Conservation (phyloP, 1,139 yeast species). For the Kluyveromyces marxianus region DNA sequence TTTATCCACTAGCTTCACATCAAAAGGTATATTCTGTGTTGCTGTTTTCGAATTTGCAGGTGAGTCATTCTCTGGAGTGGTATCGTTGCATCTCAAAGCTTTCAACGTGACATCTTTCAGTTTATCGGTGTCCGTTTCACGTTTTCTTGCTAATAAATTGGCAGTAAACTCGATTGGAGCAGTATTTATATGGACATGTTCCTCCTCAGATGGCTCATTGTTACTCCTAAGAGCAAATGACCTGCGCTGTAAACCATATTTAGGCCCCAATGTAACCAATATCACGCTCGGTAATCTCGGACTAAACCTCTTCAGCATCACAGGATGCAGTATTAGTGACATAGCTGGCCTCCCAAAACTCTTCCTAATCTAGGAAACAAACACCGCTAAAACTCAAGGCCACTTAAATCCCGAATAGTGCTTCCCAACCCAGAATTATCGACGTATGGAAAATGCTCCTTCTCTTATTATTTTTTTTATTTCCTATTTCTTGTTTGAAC, state of each 20-base stretch:
- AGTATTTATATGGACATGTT: slow-evolving; percentile 20
- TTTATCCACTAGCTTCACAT: slow-evolving; percentile 38
- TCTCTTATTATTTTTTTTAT: too few species aligned
- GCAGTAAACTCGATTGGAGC: slow-evolving; percentile 35
- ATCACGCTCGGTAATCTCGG: not conserved
- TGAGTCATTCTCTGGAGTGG: slow-evolving; percentile 13
- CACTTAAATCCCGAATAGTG: too few species aligned
- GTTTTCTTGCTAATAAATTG: slow-evolving; percentile 18
- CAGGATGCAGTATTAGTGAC: slow-evolving; percentile 2
- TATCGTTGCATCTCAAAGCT: slow-evolving; percentile 32
- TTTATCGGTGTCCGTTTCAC: not conserved
- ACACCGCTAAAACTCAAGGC: too few species aligned
- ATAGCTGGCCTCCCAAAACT: not conserved
- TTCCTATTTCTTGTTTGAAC: too few species aligned
- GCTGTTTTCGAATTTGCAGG: not conserved
- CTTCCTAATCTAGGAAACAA: too few species aligned
- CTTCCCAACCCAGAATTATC: too few species aligned
- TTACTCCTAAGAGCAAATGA: slow-evolving; percentile 1
- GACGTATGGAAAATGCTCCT: too few species aligned
- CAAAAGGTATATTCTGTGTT: slow-evolving; percentile 45
- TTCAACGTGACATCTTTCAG: slow-evolving; percentile 20
- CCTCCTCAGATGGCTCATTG: not conserved
- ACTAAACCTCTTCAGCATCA: not conserved
- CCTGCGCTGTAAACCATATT: not conserved
- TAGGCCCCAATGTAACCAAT: not conserved